Evolutionary conservation across 2,329 filamentous ascomycete species (phyloP).

Genomic region (Paraphoma chrysanthemicola): DNA sequence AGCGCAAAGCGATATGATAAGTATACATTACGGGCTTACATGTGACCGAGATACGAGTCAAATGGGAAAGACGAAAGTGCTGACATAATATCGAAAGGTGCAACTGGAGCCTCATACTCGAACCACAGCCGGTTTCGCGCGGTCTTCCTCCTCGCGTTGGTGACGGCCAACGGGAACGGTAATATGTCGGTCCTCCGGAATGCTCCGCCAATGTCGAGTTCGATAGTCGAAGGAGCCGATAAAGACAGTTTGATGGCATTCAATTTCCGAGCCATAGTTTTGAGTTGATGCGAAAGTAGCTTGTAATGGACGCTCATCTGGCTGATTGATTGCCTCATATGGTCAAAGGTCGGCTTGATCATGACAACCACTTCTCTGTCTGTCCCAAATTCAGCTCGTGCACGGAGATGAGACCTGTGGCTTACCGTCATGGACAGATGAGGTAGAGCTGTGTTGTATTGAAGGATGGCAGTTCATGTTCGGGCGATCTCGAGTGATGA

Average conservation of each 20-base stretch:
- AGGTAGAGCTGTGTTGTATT: background rate
- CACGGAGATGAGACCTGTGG: background rate
- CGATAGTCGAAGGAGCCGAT: no score
- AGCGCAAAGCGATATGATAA: background rate
- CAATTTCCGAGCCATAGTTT: background rate
- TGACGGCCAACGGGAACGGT: conserved; percentile 2
- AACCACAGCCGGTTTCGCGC: conserved; percentile 11
- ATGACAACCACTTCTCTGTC: background rate
- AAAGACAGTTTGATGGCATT: background rate
- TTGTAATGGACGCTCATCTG: background rate
- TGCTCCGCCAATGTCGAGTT: background rate
- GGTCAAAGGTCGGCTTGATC: background rate
- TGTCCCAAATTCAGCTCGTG: background rate
- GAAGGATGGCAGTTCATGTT: conserved; percentile 20
- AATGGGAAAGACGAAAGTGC: conserved; percentile 4
- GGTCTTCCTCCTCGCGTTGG: conserved; percentile 7
- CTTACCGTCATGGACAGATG: background rate
- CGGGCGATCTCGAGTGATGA: conserved; percentile 33
- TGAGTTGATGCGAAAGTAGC: background rate
- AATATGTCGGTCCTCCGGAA: background rate
- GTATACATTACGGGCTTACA: background rate
- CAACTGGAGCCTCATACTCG: conserved; percentile 10
- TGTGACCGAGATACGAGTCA: conserved; percentile 2
- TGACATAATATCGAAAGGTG: background rate
- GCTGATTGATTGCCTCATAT: background rate